phyloP scores from a whole-genome alignment of 306 rosid species.

The Mucuna pruriens region DNA sequence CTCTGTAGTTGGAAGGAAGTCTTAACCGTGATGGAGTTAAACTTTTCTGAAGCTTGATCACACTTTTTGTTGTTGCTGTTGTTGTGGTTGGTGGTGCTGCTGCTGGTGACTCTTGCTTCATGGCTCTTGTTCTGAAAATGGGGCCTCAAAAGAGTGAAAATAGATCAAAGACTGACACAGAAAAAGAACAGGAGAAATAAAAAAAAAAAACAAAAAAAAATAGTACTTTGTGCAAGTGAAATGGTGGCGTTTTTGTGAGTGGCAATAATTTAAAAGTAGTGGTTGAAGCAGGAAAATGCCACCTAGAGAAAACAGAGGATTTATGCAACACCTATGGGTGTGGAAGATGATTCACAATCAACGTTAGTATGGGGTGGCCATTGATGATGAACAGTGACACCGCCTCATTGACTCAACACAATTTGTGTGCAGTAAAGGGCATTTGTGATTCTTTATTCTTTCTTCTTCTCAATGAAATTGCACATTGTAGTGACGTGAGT shows the following conservation, averaged over 20 bases:
- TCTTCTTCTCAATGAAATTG: background rate
- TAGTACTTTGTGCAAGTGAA: conserved; percentile 23
- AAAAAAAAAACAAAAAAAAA: background rate
- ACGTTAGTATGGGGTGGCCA: conserved; percentile 10
- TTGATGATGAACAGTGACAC: conserved; percentile 17
- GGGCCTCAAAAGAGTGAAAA: conserved; percentile 23
- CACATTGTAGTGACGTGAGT: background rate
- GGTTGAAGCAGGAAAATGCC: conserved; percentile 16
- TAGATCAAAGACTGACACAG: conserved; percentile 8
- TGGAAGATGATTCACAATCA: conserved; percentile 26
- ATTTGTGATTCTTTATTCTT: background rate
- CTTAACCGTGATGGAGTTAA: conserved; percentile 47
- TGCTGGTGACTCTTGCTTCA: conserved; percentile 48
- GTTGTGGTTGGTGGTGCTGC: background rate
- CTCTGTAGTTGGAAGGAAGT: conserved; percentile 54
- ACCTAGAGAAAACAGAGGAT: conserved; percentile 38
- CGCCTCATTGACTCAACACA: background rate
- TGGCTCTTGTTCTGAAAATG: conserved; percentile 24
- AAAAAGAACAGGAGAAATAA: too few relatives aligned
- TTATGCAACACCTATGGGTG: conserved; percentile 29
- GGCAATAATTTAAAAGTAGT: background rate
- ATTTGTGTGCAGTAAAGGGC: background rate
- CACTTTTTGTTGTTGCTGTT: conserved; percentile 26
- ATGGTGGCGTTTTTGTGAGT: conserved; percentile 5
- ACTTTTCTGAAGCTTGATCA: conserved; percentile 30